A percentile compares a stretch with the other conserved stretches of the same genome.
Conservation (phyloP, 805 yeast species). For the Sporopachydermia lactativora region DNA sequence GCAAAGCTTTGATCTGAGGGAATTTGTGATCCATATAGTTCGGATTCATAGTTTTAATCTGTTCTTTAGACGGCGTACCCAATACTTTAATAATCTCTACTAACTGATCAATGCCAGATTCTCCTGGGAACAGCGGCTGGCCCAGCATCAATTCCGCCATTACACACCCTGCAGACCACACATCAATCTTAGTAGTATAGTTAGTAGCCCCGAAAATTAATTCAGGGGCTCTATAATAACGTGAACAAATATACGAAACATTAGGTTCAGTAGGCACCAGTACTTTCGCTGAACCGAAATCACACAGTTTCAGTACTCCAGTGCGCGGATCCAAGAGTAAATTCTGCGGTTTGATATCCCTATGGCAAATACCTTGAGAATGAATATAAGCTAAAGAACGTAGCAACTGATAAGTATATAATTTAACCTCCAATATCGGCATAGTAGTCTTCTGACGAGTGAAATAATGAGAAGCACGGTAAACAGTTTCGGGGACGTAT, state of each 20-base stretch:
- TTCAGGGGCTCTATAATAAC: constrained; percentile 97
- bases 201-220: constrained; percentile 93
- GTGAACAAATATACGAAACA: constrained; percentile 90
- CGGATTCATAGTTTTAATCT: constrained; percentile 89
- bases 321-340: constrained; percentile 73
- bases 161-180: constrained; percentile 97
- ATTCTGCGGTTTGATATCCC: constrained; percentile 88
- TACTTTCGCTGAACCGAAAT: constrained; percentile 91
- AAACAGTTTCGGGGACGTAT: constrained; percentile 90
- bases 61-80: constrained; percentile 91
- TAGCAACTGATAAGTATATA: constrained; percentile 73
- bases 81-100: constrained; percentile 92
- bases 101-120: constrained; percentile 91
- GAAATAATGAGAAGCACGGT: constrained; percentile 76
- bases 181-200: constrained; percentile 91
- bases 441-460: constrained; percentile 40
- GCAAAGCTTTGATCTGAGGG: constrained; percentile 43
- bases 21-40: constrained; percentile 95
- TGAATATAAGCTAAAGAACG: constrained; percentile 70
- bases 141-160: constrained; percentile 94
- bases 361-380: constrained; percentile 62
- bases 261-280: constrained; percentile 85
- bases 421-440: constrained; percentile 83
- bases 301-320: constrained; percentile 84
- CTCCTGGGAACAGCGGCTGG: constrained; percentile 96